phyloP scores from a whole-genome alignment of 139 green algal genomes.

The Closterium sp. region DNA sequence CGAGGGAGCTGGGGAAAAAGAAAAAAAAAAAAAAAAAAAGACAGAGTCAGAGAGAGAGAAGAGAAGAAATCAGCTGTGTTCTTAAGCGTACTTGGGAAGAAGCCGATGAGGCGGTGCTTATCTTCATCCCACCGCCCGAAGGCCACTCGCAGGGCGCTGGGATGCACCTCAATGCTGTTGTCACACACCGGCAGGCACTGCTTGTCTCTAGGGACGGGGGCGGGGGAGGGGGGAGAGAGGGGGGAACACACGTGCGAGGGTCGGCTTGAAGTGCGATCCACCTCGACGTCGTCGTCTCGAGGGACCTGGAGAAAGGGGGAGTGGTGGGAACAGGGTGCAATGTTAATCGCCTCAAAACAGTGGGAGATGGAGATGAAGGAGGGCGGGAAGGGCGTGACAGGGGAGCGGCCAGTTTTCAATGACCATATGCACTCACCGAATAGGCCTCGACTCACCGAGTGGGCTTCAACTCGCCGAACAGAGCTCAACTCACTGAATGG shows the following conservation, averaged over 20 bases:
- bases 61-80: neutral
- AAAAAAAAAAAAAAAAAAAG: neutral
- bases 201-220: neutral
- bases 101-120: conserved; percentile 20
- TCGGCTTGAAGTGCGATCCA: too few relatives aligned
- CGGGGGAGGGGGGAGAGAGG: too few relatives aligned
- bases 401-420: neutral
- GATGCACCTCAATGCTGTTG: conserved; percentile 19
- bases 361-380: neutral
- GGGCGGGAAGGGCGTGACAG: neutral
- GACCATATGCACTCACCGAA: neutral
- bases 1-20: neutral
- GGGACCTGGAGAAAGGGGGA: too few relatives aligned
- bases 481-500: neutral
- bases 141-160: neutral
- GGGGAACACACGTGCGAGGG: neutral
- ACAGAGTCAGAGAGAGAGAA: neutral
- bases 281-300: too few relatives aligned
- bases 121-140: conserved; percentile 8
- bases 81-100: conserved; percentile 22
- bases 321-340: too few relatives aligned
- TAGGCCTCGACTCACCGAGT: neutral
- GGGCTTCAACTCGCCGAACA: neutral
- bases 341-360: neutral
- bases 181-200: conserved; percentile 15